Evolutionary conservation across 2,329 filamentous ascomycete genomes (phyloP).

Genomic region (Talaromyces rugulosus): DNA sequence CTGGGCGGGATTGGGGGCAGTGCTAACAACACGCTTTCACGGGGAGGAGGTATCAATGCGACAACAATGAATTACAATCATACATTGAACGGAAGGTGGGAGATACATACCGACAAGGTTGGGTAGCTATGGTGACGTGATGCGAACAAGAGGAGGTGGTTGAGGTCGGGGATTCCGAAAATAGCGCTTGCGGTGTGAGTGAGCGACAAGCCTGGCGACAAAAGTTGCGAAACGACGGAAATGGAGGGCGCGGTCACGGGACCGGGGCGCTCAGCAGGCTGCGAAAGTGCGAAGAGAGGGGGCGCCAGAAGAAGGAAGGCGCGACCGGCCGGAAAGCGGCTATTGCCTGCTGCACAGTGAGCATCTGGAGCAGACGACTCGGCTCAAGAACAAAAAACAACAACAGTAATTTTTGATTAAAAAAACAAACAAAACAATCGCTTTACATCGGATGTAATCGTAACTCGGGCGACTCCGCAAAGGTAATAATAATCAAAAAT

Average conservation of each 20-base stretch:
- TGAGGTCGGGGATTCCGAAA: slow-evolving; percentile 31
- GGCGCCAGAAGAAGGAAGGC: neutral
- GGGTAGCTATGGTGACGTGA: slow-evolving; percentile 35
- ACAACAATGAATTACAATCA: neutral
- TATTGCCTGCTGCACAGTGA: neutral
- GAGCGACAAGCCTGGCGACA: slow-evolving; percentile 14
- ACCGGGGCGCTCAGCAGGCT: slow-evolving; percentile 17
- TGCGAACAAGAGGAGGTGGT: slow-evolving; percentile 26
- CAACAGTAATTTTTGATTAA: neutral
- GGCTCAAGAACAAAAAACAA: neutral
- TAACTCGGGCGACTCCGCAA: neutral
- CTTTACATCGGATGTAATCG: neutral
- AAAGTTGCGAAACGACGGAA: slow-evolving; percentile 6
- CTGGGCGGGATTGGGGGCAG: slow-evolving; percentile 8
- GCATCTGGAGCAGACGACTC: neutral
- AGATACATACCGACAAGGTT: slow-evolving; percentile 39
- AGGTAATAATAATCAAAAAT: neutral
- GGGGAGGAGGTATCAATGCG: neutral
- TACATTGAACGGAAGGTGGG: slow-evolving; percentile 11
- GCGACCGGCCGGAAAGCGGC: neutral
- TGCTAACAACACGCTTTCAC: slow-evolving; percentile 9
- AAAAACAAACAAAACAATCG: neutral
- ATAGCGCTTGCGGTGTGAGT: slow-evolving; percentile 29
- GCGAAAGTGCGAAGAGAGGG: neutral
- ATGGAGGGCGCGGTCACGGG: slow-evolving; percentile 25